These are phyloP conservation scores for Leishmania lainsoni DNA, from an alignment of 208 protist genomes.

Conservation along the genomic window DNA sequence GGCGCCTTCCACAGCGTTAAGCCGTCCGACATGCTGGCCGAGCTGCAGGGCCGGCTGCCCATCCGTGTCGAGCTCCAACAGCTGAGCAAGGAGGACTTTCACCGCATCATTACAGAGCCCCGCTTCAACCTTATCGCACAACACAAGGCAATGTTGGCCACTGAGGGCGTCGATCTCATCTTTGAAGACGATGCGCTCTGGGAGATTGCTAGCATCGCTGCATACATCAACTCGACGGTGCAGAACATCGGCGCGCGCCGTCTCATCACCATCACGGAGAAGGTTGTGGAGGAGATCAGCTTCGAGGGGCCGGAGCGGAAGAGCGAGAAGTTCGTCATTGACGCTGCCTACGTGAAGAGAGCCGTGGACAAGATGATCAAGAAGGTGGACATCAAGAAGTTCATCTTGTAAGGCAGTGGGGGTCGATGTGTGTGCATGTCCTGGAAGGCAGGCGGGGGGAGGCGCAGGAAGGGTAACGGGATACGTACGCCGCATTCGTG, in stretches of 20 bases:
- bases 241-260: constrained; percentile 98
- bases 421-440: neutral
- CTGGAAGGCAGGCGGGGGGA: neutral
- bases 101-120: constrained; percentile 98
- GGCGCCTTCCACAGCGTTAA: constrained; percentile 97
- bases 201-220: constrained; percentile 96
- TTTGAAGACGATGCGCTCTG: constrained; percentile 95
- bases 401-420: constrained; percentile 63
- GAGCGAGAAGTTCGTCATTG: constrained; percentile 87
- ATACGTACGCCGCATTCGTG: neutral
- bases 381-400: constrained; percentile 95
- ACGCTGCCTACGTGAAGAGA: constrained; percentile 90
- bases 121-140: constrained; percentile 96
- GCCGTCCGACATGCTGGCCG: constrained; percentile 94
- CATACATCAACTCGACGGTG: constrained; percentile 95
- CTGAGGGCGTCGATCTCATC: constrained; percentile 95
- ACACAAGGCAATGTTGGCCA: constrained; percentile 95
- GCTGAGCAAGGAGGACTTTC: constrained; percentile 95
- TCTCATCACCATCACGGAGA: constrained; percentile 97
- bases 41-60: constrained; percentile 97
- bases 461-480: neutral
- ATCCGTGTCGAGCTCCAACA: constrained; percentile 98
- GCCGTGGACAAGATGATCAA: constrained; percentile 89
- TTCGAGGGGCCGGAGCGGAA: constrained; percentile 90
- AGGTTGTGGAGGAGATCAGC: constrained; percentile 96